Evolutionary conservation across 495 filamentous ascomycete genomes (phyloP), one percentile per base, ranked within the genome.

Genomic region (Pyrenula massariospora): DNA sequence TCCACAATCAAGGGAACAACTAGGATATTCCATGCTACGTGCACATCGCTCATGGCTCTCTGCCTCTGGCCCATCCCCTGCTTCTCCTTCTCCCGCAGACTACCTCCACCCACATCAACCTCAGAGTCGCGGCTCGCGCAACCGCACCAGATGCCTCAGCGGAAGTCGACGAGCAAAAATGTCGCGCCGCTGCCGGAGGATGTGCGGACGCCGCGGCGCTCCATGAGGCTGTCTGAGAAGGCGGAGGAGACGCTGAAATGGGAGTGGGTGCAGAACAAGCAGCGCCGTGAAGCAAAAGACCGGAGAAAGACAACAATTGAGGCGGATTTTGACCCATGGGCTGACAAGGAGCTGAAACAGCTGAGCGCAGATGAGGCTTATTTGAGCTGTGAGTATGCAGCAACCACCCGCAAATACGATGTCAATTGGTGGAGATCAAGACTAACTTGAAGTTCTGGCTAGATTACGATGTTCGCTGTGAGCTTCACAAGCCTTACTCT

Each of bases 381-480:
- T 64, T 70, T 89, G 56, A 86, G 82, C 66, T 89, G 84, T 85
- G 68, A 74, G 84, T 79, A 21, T 42, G 11, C 56, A 11, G 11
- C 42, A 48, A 48, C 11, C 42, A 19, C 42, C 19, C 42, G 11
- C 42, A 48, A n/a, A n/a, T n/a, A n/a, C n/a, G n/a, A n/a, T n/a
- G n/a, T n/a, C n/a, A n/a, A n/a, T n/a, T n/a, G n/a, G n/a, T n/a
- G n/a, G n/a, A n/a, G n/a, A n/a, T n/a, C n/a, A n/a, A n/a, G n/a
- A n/a, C n/a, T n/a, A n/a, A n/a, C n/a, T n/a, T n/a, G n/a, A n/a
- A n/a, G n/a, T n/a, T 51, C 25, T n/a, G 31, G 11, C 25, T 59
- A 87, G 84, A 88, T 67, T 70, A 86, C 62, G 85, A 89, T 68
- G 70, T 88, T 56, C 80, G 85, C 67, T 76, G 84, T 87, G 77